Conservation (phyloP, 805 yeast genomes). For the Candida krabiensis region DNA sequence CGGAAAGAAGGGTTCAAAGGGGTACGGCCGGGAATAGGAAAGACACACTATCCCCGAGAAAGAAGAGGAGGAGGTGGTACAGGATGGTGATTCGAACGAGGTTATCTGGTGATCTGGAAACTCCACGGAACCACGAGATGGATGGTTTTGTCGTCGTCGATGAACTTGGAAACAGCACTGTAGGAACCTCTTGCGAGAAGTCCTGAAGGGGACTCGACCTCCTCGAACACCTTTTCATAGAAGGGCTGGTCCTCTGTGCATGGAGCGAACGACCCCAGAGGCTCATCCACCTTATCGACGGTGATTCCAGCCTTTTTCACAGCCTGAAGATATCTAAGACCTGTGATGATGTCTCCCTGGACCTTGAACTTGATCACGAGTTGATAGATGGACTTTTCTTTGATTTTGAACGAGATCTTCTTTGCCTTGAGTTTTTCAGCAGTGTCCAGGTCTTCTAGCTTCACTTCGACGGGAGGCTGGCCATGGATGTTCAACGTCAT, state of each 20-base stretch:
- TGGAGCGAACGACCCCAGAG: conserved; percentile 90
- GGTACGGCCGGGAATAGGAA: no score
- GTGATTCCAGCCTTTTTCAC: conserved; percentile 87
- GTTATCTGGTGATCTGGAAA: conserved; percentile 68
- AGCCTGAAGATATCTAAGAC: conserved; percentile 79
- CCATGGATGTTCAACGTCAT: conserved; percentile 72
- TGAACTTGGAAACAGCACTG: conserved; percentile 75
- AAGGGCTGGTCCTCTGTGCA: conserved; percentile 77
- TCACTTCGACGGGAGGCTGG: conserved; percentile 64
- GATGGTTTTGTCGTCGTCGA: conserved; percentile 79
- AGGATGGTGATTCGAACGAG: no score
- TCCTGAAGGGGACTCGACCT: conserved; percentile 91
- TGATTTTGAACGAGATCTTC: conserved; percentile 69
- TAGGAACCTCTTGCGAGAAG: conserved; percentile 84
- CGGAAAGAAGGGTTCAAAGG: no score
- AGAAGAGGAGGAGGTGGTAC: no score
- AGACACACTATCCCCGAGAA: no score
- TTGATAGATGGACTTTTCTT: conserved; percentile 74
- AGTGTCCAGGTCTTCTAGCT: conserved; percentile 60
- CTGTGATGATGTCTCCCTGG: conserved; percentile 83
- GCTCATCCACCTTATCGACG: conserved; percentile 83
- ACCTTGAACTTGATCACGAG: conserved; percentile 75
- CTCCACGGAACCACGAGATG: conserved; percentile 84
- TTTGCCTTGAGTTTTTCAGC: conserved; percentile 49
- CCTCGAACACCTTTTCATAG: conserved; percentile 67